These are phyloP conservation scores for Chalaropsis thielavioides DNA, from an alignment of 2,329 filamentous ascomycete species.

Conservation along the genomic window DNA sequence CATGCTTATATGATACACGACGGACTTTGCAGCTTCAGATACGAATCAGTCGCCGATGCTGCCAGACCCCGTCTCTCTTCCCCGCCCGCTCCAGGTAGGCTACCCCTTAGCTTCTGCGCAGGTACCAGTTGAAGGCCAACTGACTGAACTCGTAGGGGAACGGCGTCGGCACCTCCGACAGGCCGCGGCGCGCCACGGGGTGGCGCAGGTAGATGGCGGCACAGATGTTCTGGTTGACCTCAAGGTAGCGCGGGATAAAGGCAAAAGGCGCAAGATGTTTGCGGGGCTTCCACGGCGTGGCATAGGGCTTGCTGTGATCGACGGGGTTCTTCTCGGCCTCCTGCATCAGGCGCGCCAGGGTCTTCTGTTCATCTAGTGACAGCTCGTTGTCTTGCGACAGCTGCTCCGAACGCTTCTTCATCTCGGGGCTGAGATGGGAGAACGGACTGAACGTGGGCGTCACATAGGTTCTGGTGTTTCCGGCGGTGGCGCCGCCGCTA, in stretches of 20 bases:
- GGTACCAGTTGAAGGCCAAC: conserved; percentile 86
- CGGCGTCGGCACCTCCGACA: conserved; percentile 73
- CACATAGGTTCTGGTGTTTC: background rate
- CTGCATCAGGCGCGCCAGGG: conserved; percentile 43
- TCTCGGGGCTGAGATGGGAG: conserved; percentile 2
- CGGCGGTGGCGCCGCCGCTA: conserved; percentile 8
- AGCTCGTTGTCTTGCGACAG: conserved; percentile 26
- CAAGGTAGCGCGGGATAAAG: conserved; percentile 86
- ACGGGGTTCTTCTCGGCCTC: conserved; percentile 60
- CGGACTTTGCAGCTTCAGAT: background rate
- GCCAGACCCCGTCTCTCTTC: background rate
- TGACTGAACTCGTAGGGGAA: conserved; percentile 58
- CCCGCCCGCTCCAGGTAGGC: background rate
- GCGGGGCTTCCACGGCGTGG: conserved; percentile 77
- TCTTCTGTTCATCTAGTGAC: conserved; percentile 36
- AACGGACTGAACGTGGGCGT: conserved; percentile 17
- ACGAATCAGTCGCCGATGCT: background rate
- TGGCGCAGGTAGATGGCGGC: conserved; percentile 89
- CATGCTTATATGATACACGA: conserved; percentile 10
- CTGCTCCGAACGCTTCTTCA: conserved; percentile 23
- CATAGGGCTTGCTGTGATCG: conserved; percentile 68
- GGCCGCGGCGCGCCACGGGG: conserved; percentile 71
- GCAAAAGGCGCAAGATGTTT: conserved; percentile 84
- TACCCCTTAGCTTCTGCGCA: conserved; percentile 53
- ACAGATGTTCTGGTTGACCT: conserved; percentile 96